These are phyloP conservation scores for Crithidia mellificae DNA, from an alignment of 208 protist species.

Conservation along the genomic window DNA sequence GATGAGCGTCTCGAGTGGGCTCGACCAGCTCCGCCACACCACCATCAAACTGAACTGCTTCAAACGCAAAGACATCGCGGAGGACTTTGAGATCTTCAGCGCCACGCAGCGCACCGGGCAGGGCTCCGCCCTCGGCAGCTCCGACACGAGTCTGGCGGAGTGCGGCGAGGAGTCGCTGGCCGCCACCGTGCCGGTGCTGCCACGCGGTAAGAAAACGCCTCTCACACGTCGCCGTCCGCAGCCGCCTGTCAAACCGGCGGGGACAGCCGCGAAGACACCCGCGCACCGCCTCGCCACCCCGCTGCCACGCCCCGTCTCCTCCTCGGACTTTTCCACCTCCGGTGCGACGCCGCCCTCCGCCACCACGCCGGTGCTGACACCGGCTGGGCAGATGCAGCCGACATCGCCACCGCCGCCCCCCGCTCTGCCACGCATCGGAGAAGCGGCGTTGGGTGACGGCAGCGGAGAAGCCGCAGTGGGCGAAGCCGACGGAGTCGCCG, in stretches of 20 bases:
- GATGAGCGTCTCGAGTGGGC: slow-evolving; percentile 3
- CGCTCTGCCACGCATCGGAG: slow-evolving; percentile 1
- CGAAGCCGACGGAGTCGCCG: background rate
- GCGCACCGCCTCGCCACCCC: background rate
- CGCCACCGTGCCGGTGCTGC: slow-evolving; percentile 37
- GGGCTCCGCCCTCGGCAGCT: slow-evolving; percentile 14
- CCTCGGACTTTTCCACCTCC: background rate
- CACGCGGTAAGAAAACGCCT: slow-evolving; percentile 9
- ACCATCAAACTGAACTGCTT: slow-evolving; percentile 83
- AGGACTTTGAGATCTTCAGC: slow-evolving; percentile 70
- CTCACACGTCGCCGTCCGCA: slow-evolving; percentile 1
- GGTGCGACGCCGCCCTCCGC: background rate
- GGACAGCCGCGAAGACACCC: background rate
- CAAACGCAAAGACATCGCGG: slow-evolving; percentile 74
- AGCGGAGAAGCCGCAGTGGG: background rate
- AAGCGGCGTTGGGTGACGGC: background rate
- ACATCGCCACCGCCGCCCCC: background rate
- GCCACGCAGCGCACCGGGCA: slow-evolving; percentile 28
- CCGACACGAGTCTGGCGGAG: slow-evolving; percentile 24
- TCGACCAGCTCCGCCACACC: slow-evolving; percentile 34
- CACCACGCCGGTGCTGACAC: background rate
- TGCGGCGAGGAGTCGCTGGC: slow-evolving; percentile 30
- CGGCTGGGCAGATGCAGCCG: background rate
- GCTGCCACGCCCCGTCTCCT: background rate
- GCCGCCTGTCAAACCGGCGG: background rate